Conservation (phyloP, 2,329 filamentous ascomycete genomes). For the Emydomyces testavorans region DNA sequence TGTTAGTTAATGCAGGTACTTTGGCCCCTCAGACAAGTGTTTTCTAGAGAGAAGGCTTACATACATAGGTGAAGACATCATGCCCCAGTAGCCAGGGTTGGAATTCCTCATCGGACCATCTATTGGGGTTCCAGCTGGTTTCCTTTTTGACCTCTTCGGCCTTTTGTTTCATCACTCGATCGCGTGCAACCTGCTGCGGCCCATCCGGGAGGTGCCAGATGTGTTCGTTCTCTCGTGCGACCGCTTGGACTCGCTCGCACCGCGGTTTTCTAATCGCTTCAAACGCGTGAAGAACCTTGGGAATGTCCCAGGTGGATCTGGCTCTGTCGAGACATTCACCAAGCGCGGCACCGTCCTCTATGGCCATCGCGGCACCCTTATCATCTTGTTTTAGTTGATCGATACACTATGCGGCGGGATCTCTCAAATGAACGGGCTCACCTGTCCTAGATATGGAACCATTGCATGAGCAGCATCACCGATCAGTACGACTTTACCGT, state of each 20-base stretch:
- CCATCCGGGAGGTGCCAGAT: conserved; percentile 6
- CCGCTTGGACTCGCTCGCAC: conserved; percentile 6
- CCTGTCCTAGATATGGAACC: conserved; percentile 35
- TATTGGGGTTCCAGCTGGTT: neutral
- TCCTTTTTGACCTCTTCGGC: neutral
- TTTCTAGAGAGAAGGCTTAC: neutral
- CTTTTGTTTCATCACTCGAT: neutral
- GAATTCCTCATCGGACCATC: conserved; percentile 4
- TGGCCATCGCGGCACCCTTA: conserved; percentile 31
- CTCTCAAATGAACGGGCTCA: neutral
- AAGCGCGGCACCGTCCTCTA: conserved; percentile 33
- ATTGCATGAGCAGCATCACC: conserved; percentile 37
- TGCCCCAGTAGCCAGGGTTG: conserved; percentile 6
- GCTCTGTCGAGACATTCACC: conserved; percentile 14
- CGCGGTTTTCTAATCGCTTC: conserved; percentile 8
- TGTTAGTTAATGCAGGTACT: neutral
- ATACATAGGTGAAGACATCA: conserved; percentile 7
- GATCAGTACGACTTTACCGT: conserved; percentile 28
- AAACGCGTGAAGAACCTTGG: conserved; percentile 1
- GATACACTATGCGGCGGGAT: neutral
- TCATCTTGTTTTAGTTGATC: neutral
- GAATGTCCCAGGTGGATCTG: neutral
- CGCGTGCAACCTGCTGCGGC: neutral
- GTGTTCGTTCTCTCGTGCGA: conserved; percentile 1
- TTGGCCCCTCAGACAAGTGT: too few species aligned